Percentiles rank a stretch among this genome's conserved stretches.
These are phyloP conservation scores for Salix dunnii DNA, from an alignment of 345 rosid genomes.

Conservation along the genomic window DNA sequence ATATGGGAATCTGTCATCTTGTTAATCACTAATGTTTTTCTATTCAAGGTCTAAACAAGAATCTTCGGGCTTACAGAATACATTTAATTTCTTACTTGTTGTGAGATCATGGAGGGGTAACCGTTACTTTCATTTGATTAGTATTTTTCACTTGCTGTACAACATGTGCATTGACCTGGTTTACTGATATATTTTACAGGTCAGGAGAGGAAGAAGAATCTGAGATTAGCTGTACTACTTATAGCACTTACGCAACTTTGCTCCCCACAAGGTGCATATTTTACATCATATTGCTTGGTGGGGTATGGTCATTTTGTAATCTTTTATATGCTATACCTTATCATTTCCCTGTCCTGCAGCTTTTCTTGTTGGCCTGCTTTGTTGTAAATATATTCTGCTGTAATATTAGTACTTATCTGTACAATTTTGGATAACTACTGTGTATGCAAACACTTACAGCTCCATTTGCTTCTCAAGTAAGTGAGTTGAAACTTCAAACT, in stretches of 20 bases:
- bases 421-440: background rate
- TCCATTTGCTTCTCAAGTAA: background rate
- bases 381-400: slow-evolving; percentile 6
- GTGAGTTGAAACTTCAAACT: no score
- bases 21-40: background rate
- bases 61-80: slow-evolving; percentile 27
- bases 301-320: slow-evolving; percentile 15
- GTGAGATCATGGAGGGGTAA: slow-evolving; percentile 17
- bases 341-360: slow-evolving; percentile 1
- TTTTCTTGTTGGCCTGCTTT: background rate
- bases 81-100: slow-evolving; percentile 19
- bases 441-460: background rate
- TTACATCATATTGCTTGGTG: background rate
- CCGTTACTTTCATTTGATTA: slow-evolving; percentile 14
- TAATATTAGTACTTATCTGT: background rate
- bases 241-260: slow-evolving; percentile 14
- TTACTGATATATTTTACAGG: slow-evolving; percentile 27
- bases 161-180: slow-evolving; percentile 33
- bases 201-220: slow-evolving; percentile 15
- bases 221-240: slow-evolving; percentile 20
- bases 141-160: background rate
- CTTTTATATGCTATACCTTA: background rate
- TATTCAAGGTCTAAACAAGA: slow-evolving; percentile 20
- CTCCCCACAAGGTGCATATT: slow-evolving; percentile 4
- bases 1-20: slow-evolving; percentile 33